A percentile compares a stretch with the other conserved stretches of the same genome.
Evolutionary conservation across 2,329 filamentous ascomycete species (phyloP).

Genomic region (Scorias spongiosa): DNA sequence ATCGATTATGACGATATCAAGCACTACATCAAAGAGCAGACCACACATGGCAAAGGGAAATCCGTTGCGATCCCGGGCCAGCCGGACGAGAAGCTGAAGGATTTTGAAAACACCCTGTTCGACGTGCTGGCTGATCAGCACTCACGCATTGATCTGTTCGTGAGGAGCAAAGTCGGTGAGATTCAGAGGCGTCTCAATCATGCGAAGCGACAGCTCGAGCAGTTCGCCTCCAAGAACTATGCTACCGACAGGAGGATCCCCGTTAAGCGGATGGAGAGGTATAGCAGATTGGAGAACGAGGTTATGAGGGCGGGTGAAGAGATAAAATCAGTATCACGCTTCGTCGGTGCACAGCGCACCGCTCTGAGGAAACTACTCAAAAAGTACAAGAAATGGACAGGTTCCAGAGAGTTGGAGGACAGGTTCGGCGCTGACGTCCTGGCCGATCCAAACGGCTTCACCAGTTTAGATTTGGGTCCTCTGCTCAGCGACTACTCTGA

Average conservation of each 20-base stretch:
- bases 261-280: slow-evolving; percentile 32
- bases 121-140: slow-evolving; percentile 58
- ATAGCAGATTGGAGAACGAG: slow-evolving; percentile 35
- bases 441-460: slow-evolving; percentile 54
- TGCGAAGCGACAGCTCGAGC: slow-evolving; percentile 14
- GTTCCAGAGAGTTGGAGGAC: slow-evolving; percentile 47
- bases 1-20: slow-evolving; percentile 83
- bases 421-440: slow-evolving; percentile 55
- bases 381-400: slow-evolving; percentile 82
- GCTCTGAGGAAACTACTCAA: slow-evolving; percentile 74
- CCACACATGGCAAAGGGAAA: slow-evolving; percentile 52
- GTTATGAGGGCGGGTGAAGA: slow-evolving; percentile 51
- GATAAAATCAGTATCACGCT: slow-evolving; percentile 53
- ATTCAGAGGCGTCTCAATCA: slow-evolving; percentile 47
- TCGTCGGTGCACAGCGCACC: slow-evolving; percentile 56
- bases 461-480: slow-evolving; percentile 45
- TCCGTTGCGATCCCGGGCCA: slow-evolving; percentile 64
- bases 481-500: slow-evolving; percentile 34
- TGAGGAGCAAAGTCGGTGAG: slow-evolving; percentile 66
- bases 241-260: slow-evolving; percentile 21
- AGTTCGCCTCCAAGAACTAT: slow-evolving; percentile 10
- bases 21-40: slow-evolving; percentile 67
- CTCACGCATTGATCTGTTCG: slow-evolving; percentile 62
- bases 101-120: slow-evolving; percentile 60
- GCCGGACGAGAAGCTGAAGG: slow-evolving; percentile 34